Base-by-base conservation (phyloP, 345 rosid genomes). In the Acer saccharum region DNA sequence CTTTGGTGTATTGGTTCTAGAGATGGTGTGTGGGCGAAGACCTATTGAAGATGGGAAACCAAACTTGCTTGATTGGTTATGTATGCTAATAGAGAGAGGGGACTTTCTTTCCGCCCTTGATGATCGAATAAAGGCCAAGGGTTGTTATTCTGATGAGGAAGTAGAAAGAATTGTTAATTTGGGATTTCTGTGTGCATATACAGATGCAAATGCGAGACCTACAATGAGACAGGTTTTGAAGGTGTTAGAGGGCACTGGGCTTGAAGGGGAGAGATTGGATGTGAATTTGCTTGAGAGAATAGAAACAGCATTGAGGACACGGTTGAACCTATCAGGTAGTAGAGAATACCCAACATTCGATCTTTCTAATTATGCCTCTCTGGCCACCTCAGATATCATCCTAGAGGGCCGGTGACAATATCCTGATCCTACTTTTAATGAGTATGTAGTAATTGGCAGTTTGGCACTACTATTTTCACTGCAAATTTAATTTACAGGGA, bases 41-140 rank as follows among this genome's bases (percentile, higher is more conserved):
- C 90, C 90, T 1, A 76, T 83, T 9, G 92, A 87, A 73, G 86
- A 87, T 81, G 87, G 87, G 48, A 87, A 87, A 65, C 82, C 77
- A 23, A 78, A 80, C 10, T 83, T 88, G 27, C 61, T 87, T 70
- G 87, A 85, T 68, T 74, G 80, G 85, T 80, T 83, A 63, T 76
- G 86, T 84, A 77, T 54, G 2, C 21, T 87, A 41, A 61, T 73
- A 65, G 88, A 83, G 43, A 81, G 44, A 18, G 83, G 83, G 18
- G 84, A 83, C 73, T 58, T 83, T 62, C 6, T 12, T 12, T 77
- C 44, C 21, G 85, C 73, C 0, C 81, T 85, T 0, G 88, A 87
- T 67, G 79, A 83, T 23, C 41, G 70, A 64, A 75, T 87, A 79
- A 61, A 69, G 62, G 74, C 60, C 57, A 29, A 58, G 63, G 73